Percentiles rank a stretch among this genome's conserved stretches.
Evolutionary conservation across 306 rosid genomes (phyloP).

Genomic region (Inga laurina): DNA sequence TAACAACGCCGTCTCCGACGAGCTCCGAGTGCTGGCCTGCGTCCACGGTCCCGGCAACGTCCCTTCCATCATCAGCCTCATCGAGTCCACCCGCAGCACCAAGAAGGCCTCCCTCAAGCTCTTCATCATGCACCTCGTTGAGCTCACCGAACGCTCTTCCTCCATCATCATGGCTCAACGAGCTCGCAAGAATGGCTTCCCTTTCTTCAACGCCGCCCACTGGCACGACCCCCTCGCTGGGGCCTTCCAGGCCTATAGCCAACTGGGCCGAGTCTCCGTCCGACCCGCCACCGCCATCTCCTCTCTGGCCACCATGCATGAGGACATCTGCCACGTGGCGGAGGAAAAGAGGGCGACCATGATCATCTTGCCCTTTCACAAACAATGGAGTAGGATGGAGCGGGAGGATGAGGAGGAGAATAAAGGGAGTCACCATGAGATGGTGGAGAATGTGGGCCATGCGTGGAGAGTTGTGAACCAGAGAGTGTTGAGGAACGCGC

Average conservation of each 20-base stretch:
- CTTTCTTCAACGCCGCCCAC: slow-evolving; percentile 55
- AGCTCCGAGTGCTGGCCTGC: slow-evolving; percentile 71
- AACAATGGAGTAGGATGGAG: slow-evolving; percentile 50
- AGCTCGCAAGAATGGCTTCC: slow-evolving; percentile 66
- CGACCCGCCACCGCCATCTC: slow-evolving; percentile 69
- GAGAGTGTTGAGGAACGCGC: slow-evolving; percentile 64
- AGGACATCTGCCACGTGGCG: slow-evolving; percentile 80
- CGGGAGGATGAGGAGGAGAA: not conserved
- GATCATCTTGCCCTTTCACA: slow-evolving; percentile 76
- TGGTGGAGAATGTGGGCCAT: slow-evolving; percentile 55
- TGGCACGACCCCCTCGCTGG: slow-evolving; percentile 52
- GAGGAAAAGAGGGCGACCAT: slow-evolving; percentile 67
- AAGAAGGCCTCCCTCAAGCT: not conserved
- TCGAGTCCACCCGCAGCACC: not conserved
- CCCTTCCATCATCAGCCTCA: slow-evolving; percentile 60
- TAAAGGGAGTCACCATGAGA: not conserved
- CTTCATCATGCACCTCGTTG: slow-evolving; percentile 1
- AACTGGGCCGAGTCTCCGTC: slow-evolving; percentile 59
- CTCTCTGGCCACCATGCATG: slow-evolving; percentile 68
- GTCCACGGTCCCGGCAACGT: slow-evolving; percentile 66
- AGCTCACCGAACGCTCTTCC: not conserved
- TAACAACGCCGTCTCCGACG: not conserved
- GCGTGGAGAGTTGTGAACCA: slow-evolving; percentile 79
- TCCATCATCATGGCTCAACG: slow-evolving; percentile 25
- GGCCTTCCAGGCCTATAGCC: slow-evolving; percentile 65